Conservation (phyloP, 768 basidiomycete species). For the Russula emetica region DNA sequence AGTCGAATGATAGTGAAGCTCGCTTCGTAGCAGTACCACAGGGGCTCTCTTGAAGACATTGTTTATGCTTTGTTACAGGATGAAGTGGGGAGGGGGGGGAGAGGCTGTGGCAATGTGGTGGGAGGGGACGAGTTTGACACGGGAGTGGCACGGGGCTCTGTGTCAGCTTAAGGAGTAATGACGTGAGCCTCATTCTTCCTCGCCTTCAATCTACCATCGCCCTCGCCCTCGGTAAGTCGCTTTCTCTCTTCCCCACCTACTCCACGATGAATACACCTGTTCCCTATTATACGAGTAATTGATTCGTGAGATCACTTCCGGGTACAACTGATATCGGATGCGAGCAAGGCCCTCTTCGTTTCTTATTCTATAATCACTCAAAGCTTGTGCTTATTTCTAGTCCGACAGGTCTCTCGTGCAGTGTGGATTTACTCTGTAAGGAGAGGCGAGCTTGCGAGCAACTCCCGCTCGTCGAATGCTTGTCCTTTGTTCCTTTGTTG, state of each 20-base stretch:
- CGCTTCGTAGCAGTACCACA: slow-evolving; percentile 80
- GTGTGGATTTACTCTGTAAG: background rate
- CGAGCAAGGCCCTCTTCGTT: background rate
- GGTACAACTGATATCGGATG: slow-evolving; percentile 11
- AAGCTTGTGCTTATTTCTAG: background rate
- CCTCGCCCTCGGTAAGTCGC: slow-evolving; percentile 1
- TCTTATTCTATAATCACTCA: background rate
- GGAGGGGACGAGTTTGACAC: background rate
- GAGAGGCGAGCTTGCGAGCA: no score
- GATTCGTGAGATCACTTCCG: slow-evolving; percentile 9
- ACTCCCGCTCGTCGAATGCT: no score
- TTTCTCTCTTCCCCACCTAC: background rate
- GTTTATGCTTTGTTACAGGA: slow-evolving; percentile 11
- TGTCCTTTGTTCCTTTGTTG: no score
- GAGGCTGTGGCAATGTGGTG: slow-evolving; percentile 22
- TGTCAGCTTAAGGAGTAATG: slow-evolving; percentile 12
- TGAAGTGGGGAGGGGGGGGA: slow-evolving; percentile 18
- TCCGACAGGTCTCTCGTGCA: background rate
- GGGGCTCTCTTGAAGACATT: slow-evolving; percentile 68
- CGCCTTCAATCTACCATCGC: background rate
- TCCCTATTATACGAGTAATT: slow-evolving; percentile 54
- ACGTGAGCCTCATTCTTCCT: slow-evolving; percentile 13
- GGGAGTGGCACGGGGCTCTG: background rate
- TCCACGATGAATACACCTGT: slow-evolving; percentile 47
- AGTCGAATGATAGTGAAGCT: slow-evolving; percentile 19